Conservation (phyloP, 1,284 basidiomycete species). For the Ceratobasidium sp. region DNA sequence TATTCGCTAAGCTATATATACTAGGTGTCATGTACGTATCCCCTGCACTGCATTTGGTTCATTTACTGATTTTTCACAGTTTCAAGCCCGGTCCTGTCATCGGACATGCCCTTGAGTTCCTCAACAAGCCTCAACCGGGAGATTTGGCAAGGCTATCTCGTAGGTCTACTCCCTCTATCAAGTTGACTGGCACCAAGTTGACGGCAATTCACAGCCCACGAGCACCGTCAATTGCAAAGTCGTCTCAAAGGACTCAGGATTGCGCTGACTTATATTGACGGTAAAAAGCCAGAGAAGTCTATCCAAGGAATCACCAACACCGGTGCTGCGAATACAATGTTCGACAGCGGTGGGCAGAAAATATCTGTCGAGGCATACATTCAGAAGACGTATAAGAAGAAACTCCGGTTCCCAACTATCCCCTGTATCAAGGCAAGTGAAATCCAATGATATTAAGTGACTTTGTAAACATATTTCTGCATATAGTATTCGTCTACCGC, state of each 20-base stretch:
- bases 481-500: slow-evolving; percentile 29
- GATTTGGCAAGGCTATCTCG: slow-evolving; percentile 2
- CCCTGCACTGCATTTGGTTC: too few species aligned
- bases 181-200: not conserved
- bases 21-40: slow-evolving; percentile 34
- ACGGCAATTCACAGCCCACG: slow-evolving; percentile 60
- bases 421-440: slow-evolving; percentile 43
- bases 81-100: slow-evolving; percentile 68
- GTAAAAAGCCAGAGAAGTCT: slow-evolving; percentile 25
- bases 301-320: slow-evolving; percentile 68
- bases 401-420: slow-evolving; percentile 28
- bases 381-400: slow-evolving; percentile 32
- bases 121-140: slow-evolving; percentile 54
- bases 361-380: slow-evolving; percentile 46
- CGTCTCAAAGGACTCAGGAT: slow-evolving; percentile 30
- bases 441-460: not conserved
- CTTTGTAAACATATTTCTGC: not conserved
- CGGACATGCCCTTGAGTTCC: slow-evolving; percentile 69
- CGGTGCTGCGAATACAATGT: slow-evolving; percentile 66
- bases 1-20: not conserved
- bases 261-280: slow-evolving; percentile 15
- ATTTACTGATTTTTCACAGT: slow-evolving; percentile 7
- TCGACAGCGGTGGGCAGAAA: slow-evolving; percentile 56
- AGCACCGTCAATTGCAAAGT: slow-evolving; percentile 58
- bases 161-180: not conserved